Evolutionary conservation across 2,329 filamentous ascomycete genomes (phyloP).

Genomic region (Penicillium sp.): DNA sequence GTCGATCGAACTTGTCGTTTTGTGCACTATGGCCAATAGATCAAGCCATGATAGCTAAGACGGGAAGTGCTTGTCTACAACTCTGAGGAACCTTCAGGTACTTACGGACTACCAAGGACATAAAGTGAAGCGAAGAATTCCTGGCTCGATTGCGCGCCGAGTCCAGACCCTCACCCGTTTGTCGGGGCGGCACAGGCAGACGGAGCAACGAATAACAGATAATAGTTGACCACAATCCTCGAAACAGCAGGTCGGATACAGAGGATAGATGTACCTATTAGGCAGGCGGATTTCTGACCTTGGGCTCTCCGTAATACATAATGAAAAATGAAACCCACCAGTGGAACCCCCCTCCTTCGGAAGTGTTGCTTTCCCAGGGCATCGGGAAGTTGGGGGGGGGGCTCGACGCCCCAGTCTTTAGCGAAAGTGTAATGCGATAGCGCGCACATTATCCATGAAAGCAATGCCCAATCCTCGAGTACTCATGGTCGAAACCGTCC

Average conservation of each 20-base stretch:
- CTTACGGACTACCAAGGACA: neutral
- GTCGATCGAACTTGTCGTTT: neutral
- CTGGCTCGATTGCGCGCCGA: conserved; percentile 1
- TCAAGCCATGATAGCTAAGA: too few species aligned
- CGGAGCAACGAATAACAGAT: neutral
- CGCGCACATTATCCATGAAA: conserved; percentile 18
- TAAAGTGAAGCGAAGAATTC: neutral
- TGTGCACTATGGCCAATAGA: neutral
- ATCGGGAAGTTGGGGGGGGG: conserved; percentile 11
- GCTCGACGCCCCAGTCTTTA: conserved; percentile 18
- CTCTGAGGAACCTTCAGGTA: too few species aligned
- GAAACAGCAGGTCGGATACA: too few species aligned
- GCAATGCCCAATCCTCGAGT: too few species aligned
- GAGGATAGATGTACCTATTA: too few species aligned
- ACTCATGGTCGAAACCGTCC: neutral
- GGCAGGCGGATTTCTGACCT: conserved; percentile 1
- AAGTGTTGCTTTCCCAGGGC: conserved; percentile 12
- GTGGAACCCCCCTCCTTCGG: conserved; percentile 15
- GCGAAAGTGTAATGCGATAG: conserved; percentile 24
- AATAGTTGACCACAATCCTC: too few species aligned
- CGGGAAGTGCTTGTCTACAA: too few species aligned
- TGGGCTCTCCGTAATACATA: neutral
- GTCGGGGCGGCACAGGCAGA: conserved; percentile 4
- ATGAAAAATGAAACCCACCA: too few species aligned
- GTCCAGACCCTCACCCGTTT: conserved; percentile 5